phyloP scores from a whole-genome alignment of 2,329 filamentous ascomycete genomes.

The Xylariomycetidae sp. region DNA sequence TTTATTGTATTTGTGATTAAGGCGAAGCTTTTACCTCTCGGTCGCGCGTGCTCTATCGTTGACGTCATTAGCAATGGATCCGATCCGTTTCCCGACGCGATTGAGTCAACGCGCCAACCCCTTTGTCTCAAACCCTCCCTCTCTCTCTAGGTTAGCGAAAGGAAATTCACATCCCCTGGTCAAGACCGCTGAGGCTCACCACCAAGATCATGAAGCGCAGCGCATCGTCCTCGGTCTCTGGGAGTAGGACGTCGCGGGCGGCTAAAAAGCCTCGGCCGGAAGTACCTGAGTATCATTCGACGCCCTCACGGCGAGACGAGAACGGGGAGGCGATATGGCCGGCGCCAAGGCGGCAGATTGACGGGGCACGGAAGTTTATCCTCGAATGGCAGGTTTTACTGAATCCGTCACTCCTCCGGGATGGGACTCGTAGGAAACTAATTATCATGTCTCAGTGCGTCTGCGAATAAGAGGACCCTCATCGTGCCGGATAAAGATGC shows the following conservation, averaged over 20 bases:
- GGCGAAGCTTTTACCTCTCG: too few species aligned
- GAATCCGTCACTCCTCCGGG: not conserved
- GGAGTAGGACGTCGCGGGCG: conserved; percentile 11
- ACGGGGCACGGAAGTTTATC: conserved; percentile 51
- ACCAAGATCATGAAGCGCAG: conserved; percentile 21
- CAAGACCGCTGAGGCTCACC: too few species aligned
- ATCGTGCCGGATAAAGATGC: conserved; percentile 67
- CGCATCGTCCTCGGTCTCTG: conserved; percentile 13
- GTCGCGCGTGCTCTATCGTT: too few species aligned
- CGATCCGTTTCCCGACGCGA: too few species aligned
- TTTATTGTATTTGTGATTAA: too few species aligned
- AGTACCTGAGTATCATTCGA: conserved; percentile 40
- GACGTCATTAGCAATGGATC: too few species aligned
- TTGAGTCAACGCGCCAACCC: too few species aligned
- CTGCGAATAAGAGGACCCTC: conserved; percentile 45
- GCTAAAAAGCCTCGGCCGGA: conserved; percentile 22
- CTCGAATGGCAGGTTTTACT: conserved; percentile 45
- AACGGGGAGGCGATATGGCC: conserved; percentile 55
- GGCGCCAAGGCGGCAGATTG: conserved; percentile 51
- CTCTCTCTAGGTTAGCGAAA: too few species aligned
- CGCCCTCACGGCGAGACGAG: conserved; percentile 35
- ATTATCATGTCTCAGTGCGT: too few species aligned
- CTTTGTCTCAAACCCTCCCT: too few species aligned
- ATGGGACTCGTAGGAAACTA: not conserved
- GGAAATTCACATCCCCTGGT: too few species aligned